These are phyloP conservation scores for Talaromyces sp. DNA, from an alignment of 2,329 filamentous ascomycete genomes.

Conservation along the genomic window DNA sequence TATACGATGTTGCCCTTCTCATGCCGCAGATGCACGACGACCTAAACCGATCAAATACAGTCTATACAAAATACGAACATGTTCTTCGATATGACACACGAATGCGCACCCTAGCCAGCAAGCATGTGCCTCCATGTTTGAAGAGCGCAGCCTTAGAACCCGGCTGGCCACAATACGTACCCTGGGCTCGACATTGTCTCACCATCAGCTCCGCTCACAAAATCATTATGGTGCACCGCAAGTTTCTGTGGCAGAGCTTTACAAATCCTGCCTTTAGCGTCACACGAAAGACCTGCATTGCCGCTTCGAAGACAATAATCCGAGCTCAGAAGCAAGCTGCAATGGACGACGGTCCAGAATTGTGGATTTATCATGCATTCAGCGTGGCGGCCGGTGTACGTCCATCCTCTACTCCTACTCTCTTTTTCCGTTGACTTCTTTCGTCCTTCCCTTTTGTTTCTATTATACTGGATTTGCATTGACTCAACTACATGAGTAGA, in stretches of 20 bases:
- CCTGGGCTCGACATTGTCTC: conserved; percentile 41
- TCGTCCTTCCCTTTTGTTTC: not conserved
- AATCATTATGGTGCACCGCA: conserved; percentile 49
- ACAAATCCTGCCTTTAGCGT: conserved; percentile 44
- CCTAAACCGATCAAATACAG: conserved; percentile 34
- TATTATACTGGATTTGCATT: not conserved
- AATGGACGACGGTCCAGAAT: conserved; percentile 40
- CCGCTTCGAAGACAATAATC: conserved; percentile 43
- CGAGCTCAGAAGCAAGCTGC: conserved; percentile 37
- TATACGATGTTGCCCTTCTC: conserved; percentile 40
- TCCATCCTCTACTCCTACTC: not conserved
- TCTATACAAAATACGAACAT: conserved; percentile 43
- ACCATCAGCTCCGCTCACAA: conserved; percentile 45
- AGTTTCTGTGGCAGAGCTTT: conserved; percentile 45
- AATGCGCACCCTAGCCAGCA: conserved; percentile 35
- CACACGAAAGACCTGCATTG: conserved; percentile 44
- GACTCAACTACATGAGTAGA: conserved; percentile 20
- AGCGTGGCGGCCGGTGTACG: conserved; percentile 39
- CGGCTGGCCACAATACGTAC: conserved; percentile 43
- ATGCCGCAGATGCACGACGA: conserved; percentile 42
- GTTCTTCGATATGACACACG: conserved; percentile 43
- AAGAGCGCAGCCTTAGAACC: conserved; percentile 34
- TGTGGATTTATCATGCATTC: conserved; percentile 47
- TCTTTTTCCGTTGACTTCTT: not conserved
- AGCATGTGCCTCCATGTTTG: conserved; percentile 38